Conservation (phyloP, 2,329 filamentous ascomycete genomes). For the Diaporthe sp. region DNA sequence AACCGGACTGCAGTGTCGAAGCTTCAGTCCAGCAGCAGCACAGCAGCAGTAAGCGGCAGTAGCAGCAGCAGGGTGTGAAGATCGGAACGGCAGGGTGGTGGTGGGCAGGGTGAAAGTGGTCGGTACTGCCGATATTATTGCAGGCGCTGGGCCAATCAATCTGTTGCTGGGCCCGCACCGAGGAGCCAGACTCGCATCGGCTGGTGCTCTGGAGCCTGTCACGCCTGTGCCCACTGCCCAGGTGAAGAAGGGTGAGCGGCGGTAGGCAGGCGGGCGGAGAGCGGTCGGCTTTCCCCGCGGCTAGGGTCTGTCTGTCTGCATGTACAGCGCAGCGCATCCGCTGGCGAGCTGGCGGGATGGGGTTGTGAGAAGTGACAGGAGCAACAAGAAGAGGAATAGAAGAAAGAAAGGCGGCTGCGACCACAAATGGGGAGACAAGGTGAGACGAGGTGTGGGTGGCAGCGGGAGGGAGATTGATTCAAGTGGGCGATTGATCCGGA, state of each 20-base stretch:
- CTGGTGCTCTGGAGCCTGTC: slow-evolving; percentile 4
- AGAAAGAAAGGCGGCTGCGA: neutral
- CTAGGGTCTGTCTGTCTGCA: slow-evolving; percentile 12
- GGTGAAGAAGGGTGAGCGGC: neutral
- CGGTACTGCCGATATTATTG: slow-evolving; percentile 43
- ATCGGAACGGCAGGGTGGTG: slow-evolving; percentile 7
- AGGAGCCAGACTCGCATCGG: slow-evolving; percentile 18
- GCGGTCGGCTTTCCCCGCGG: slow-evolving; percentile 29
- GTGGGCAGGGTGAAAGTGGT: slow-evolving; percentile 35
- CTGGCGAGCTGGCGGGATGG: neutral
- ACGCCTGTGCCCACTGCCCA: neutral
- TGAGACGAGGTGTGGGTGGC: slow-evolving; percentile 29
- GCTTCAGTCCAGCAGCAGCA: slow-evolving; percentile 19
- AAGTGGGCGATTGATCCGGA: slow-evolving; percentile 13
- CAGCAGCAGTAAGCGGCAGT: slow-evolving; percentile 16
- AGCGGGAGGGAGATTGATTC: slow-evolving; percentile 21
- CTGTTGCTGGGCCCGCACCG: slow-evolving; percentile 30
- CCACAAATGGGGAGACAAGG: slow-evolving; percentile 15
- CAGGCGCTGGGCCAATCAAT: slow-evolving; percentile 41
- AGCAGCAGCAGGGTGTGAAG: slow-evolving; percentile 22
- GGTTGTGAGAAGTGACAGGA: slow-evolving; percentile 26
- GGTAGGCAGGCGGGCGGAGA: neutral
- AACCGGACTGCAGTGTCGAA: slow-evolving; percentile 25
- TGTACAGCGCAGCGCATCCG: slow-evolving; percentile 28
- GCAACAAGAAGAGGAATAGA: neutral